Conservation (phyloP, 148 eudicot genomes). For the Chenopodium berlandieri region DNA sequence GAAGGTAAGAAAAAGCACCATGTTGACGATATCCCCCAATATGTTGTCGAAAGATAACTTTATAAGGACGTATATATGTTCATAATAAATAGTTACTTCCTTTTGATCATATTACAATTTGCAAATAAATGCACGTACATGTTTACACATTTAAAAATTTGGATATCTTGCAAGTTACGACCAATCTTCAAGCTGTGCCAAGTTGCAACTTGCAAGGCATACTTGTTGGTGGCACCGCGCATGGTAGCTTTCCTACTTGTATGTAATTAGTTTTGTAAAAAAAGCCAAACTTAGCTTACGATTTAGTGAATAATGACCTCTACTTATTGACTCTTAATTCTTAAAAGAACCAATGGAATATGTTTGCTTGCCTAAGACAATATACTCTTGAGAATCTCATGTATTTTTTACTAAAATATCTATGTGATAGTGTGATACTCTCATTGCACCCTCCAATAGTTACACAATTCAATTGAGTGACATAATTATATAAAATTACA, state of each 20-base stretch:
- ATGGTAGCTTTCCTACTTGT: constrained; percentile 7
- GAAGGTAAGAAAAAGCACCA: too few relatives aligned
- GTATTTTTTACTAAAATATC: too few relatives aligned
- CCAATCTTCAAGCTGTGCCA: background rate
- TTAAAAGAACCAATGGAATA: background rate
- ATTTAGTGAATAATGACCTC: constrained; percentile 4
- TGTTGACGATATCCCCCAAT: too few relatives aligned
- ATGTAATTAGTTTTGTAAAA: background rate
- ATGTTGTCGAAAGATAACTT: too few relatives aligned
- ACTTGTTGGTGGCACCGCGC: background rate
- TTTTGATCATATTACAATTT: background rate
- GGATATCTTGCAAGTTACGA: too few relatives aligned
- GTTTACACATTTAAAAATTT: background rate
- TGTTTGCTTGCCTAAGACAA: background rate
- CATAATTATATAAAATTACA: too few relatives aligned
- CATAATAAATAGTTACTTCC: too few relatives aligned
- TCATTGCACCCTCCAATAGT: too few relatives aligned
- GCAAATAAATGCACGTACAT: background rate
- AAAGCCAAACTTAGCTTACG: background rate
- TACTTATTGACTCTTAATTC: constrained; percentile 4
- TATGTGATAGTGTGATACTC: too few relatives aligned
- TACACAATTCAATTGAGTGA: too few relatives aligned
- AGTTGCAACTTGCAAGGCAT: background rate
- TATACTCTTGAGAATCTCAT: background rate
- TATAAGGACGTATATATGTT: too few relatives aligned